phyloP scores from a whole-genome alignment of 148 eudicot species.

The Nepenthes gracilis region DNA sequence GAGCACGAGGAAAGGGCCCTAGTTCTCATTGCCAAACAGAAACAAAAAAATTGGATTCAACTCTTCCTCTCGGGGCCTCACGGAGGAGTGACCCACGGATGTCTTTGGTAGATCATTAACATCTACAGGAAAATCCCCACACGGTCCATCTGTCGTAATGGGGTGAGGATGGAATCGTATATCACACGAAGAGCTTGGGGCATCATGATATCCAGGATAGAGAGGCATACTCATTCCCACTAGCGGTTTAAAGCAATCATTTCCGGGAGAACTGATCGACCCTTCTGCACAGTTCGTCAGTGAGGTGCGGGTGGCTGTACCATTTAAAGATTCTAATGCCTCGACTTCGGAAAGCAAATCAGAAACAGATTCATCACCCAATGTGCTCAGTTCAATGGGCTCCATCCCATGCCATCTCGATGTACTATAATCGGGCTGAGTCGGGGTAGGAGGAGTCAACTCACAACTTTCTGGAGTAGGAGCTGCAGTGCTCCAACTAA shows the following conservation, averaged over 20 bases:
- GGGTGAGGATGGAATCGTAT: slow-evolving; percentile 32
- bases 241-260: slow-evolving; percentile 57
- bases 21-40: not conserved
- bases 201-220: slow-evolving; percentile 36
- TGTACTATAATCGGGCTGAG: slow-evolving; percentile 26
- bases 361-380: slow-evolving; percentile 91
- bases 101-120: slow-evolving; percentile 19
- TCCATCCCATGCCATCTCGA: slow-evolving; percentile 48
- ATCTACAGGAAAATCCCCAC: slow-evolving; percentile 16
- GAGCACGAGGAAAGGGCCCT: no score
- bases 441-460: slow-evolving; percentile 22
- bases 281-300: slow-evolving; percentile 56
- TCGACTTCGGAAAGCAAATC: slow-evolving; percentile 93
- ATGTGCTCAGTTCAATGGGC: slow-evolving; percentile 67
- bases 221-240: slow-evolving; percentile 44
- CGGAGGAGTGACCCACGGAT: slow-evolving; percentile 29
- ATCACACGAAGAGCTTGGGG: slow-evolving; percentile 40
- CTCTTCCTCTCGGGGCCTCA: slow-evolving; percentile 15
- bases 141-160: slow-evolving; percentile 13
- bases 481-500: slow-evolving; percentile 44
- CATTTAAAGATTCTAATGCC: slow-evolving; percentile 86
- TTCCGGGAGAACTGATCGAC: slow-evolving; percentile 41
- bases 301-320: slow-evolving; percentile 51
- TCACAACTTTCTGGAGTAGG: slow-evolving; percentile 23
- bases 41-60: not conserved